phyloP scores from a whole-genome alignment of 2,329 filamentous ascomycete genomes.

The Coniella lustricola region DNA sequence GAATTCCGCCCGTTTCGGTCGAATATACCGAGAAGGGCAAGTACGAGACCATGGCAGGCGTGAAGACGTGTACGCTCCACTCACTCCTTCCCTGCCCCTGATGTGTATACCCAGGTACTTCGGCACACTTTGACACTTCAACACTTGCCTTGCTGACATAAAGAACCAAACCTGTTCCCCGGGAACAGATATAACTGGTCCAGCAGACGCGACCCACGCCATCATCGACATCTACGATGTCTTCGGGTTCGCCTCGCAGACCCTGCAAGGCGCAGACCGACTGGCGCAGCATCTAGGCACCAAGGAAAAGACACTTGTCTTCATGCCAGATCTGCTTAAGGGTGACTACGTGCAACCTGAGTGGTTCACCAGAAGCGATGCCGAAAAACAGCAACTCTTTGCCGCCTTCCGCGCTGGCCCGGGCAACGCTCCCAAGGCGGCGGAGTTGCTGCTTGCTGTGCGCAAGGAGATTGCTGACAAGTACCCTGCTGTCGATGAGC shows the following conservation, averaged over 20 bases:
- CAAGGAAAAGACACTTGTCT: constrained; percentile 27
- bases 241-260: constrained; percentile 39
- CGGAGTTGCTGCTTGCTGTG: constrained; percentile 26
- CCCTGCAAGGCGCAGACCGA: constrained; percentile 40
- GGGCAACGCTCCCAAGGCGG: constrained; percentile 24
- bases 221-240: constrained; percentile 42
- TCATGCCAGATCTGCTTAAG: constrained; percentile 34
- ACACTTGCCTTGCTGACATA: no score
- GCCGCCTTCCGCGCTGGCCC: constrained; percentile 25
- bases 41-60: constrained; percentile 31
- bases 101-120: no score
- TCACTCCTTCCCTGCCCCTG: background rate
- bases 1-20: constrained; percentile 31
- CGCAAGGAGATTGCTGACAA: constrained; percentile 25
- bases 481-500: constrained; percentile 32
- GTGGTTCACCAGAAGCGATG: constrained; percentile 34
- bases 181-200: constrained; percentile 28
- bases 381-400: constrained; percentile 33
- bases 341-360: constrained; percentile 27
- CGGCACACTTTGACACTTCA: no score
- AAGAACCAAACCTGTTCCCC: background rate
- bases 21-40: constrained; percentile 34
- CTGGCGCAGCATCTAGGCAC: constrained; percentile 28
- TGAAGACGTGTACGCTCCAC: constrained; percentile 35
- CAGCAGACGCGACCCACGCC: constrained; percentile 28